phyloP scores from a whole-genome alignment of 2,329 filamentous ascomycete genomes.

The Trichoderma sp. region DNA sequence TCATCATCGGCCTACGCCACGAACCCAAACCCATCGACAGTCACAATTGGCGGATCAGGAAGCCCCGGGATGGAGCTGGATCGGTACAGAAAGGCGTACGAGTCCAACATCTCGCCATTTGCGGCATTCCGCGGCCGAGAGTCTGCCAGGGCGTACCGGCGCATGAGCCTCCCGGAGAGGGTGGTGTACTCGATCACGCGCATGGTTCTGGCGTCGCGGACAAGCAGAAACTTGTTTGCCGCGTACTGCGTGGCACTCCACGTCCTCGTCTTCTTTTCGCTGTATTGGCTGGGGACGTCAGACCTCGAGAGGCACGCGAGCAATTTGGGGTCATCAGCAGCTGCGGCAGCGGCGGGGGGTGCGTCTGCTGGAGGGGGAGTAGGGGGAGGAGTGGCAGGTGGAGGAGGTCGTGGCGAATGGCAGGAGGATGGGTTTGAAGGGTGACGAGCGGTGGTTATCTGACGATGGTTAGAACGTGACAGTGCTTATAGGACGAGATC shows the following conservation, averaged over 20 bases:
- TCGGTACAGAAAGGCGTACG: slow-evolving; percentile 88
- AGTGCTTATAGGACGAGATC: background rate
- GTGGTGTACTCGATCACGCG: slow-evolving; percentile 88
- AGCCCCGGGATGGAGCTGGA: slow-evolving; percentile 71
- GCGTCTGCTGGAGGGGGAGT: slow-evolving; percentile 36
- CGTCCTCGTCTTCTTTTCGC: slow-evolving; percentile 79
- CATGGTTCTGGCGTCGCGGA: slow-evolving; percentile 85
- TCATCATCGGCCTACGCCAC: slow-evolving; percentile 66
- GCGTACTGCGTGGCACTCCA: slow-evolving; percentile 89
- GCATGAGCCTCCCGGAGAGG: slow-evolving; percentile 89
- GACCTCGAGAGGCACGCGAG: slow-evolving; percentile 65
- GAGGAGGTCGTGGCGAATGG: slow-evolving; percentile 58
- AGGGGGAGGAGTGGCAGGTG: slow-evolving; percentile 29
- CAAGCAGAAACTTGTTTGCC: slow-evolving; percentile 91
- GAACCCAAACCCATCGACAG: slow-evolving; percentile 75
- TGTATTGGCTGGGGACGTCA: slow-evolving; percentile 78
- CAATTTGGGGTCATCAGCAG: slow-evolving; percentile 54
- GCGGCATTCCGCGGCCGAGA: slow-evolving; percentile 94
- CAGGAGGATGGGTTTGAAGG: slow-evolving; percentile 62
- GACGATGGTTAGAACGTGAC: background rate
- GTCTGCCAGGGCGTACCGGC: slow-evolving; percentile 83
- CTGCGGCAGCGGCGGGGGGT: slow-evolving; percentile 48
- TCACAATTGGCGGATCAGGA: slow-evolving; percentile 59
- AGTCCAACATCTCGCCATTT: slow-evolving; percentile 93
- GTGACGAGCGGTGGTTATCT: slow-evolving; percentile 33